A percentile compares a stretch with the other conserved stretches of the same genome.
Conservation (phyloP, 1,139 yeast genomes). For the Taiozyma sp. region DNA sequence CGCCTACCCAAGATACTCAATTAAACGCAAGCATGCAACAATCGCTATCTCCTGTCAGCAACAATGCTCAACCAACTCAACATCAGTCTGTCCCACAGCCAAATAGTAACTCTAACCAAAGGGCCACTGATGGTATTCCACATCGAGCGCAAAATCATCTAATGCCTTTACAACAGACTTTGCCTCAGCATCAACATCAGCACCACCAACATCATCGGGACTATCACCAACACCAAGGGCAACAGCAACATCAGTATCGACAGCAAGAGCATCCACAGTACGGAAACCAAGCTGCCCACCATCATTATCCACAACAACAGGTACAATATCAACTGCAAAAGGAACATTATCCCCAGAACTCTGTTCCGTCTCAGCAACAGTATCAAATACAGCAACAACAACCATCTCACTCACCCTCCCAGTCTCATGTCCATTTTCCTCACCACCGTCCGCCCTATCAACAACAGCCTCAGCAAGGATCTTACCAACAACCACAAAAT, state of each 20-base stretch:
- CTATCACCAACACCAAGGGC: neutral
- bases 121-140: neutral
- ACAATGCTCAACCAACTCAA: neutral
- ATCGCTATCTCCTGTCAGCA: neutral
- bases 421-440: neutral
- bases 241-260: neutral
- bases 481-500: neutral
- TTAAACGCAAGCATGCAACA: neutral
- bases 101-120: neutral
- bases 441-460: neutral
- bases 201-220: neutral
- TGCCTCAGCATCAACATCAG: neutral
- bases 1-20: neutral
- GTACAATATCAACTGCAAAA: neutral
- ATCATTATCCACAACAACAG: neutral
- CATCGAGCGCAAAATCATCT: neutral
- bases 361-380: neutral
- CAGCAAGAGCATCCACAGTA: neutral
- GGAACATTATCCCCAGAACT: neutral
- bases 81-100: neutral
- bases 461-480: neutral
- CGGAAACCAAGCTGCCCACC: neutral
- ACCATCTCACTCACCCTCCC: neutral
- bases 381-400: constrained; percentile 1
- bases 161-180: neutral